Evolutionary conservation across 331 rosid genomes (phyloP), one percentile per base, ranked within the genome.

Genomic region (Pyrus hybrid): DNA sequence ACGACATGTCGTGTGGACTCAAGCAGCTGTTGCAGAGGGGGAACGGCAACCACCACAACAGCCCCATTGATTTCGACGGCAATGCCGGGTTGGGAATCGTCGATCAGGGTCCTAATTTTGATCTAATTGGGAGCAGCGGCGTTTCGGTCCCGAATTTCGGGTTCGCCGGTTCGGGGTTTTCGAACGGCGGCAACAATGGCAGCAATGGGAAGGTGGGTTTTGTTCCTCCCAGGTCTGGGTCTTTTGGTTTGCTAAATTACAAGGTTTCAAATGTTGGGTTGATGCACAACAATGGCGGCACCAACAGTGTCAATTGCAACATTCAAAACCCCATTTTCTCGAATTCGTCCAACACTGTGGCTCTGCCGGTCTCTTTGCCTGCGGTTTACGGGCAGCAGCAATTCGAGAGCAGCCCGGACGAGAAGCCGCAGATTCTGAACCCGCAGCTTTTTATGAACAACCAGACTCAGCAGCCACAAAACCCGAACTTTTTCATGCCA

Each of bases 361-460:
- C 62, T 23, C 71, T 75, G 66, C 73, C 81, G 5, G 83, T 67
- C 64, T 70, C 86, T 57, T 30, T 73, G 43, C 64, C 75, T 73
- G 41, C 76, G 81, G 32, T 62, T 28, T 83, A 79, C 70, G 84
- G 63, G 75, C 76, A 62, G 32, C 73, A 68, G 3, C 80, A 77
- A n/a, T 70, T 69, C 49, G 43, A 9, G 43, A 9, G 43, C 43
- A 41, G 68, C 30, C 26, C 30, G 7, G 87, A 84, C 18, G 87
- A 84, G 82, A 84, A 84, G 74, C 85, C 88, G 7, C 83, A 78
- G 72, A 81, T 75, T 79, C 74, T 73, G 63, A 77, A 73, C 62
- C 77, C 84, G 6, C 86, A 70, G 67, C 6, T 60, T 69, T 30
- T 77, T 49, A 70, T 84, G 56, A 84, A 58, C 82, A 83, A 80